A percentile compares a stretch with the other conserved stretches of the same genome.
Conservation (phyloP, 2,329 filamentous ascomycete species). For the Cucurbitaria berberidis region DNA sequence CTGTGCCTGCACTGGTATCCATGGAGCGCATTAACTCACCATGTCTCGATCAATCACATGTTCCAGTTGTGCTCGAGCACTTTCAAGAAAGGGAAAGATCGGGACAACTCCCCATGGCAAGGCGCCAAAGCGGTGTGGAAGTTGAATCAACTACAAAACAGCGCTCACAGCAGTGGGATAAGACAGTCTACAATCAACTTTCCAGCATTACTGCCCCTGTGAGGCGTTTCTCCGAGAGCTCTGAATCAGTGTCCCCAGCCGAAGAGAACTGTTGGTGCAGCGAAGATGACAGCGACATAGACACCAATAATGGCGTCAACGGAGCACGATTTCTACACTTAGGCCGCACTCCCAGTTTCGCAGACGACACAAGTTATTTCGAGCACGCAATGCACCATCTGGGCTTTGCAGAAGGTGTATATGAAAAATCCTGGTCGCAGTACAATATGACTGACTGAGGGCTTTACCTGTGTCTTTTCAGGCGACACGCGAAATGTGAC, state of each 20-base stretch:
- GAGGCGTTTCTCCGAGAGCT: not conserved
- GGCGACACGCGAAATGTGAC: not conserved
- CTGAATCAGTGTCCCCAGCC: not conserved
- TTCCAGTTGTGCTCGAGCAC: not conserved
- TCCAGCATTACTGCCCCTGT: constrained; percentile 17
- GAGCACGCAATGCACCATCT: constrained; percentile 11
- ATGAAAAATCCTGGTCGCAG: constrained; percentile 7
- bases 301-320: not conserved
- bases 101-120: not conserved
- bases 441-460: not conserved
- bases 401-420: not conserved
- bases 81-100: not conserved
- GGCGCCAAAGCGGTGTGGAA: not conserved
- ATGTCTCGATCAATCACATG: not conserved
- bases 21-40: not conserved
- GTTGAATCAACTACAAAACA: not conserved
- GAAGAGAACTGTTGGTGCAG: not conserved
- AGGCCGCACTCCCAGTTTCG: not conserved
- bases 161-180: not conserved
- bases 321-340: not conserved
- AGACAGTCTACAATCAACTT: constrained; percentile 9
- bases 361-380: constrained; percentile 5
- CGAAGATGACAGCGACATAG: not conserved
- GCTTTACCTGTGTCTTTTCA: not conserved
- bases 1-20: not conserved